These are phyloP conservation scores for Urochloa ruziziensis DNA, from an alignment of 176 grass and related monocot genomes.

Conservation along the genomic window DNA sequence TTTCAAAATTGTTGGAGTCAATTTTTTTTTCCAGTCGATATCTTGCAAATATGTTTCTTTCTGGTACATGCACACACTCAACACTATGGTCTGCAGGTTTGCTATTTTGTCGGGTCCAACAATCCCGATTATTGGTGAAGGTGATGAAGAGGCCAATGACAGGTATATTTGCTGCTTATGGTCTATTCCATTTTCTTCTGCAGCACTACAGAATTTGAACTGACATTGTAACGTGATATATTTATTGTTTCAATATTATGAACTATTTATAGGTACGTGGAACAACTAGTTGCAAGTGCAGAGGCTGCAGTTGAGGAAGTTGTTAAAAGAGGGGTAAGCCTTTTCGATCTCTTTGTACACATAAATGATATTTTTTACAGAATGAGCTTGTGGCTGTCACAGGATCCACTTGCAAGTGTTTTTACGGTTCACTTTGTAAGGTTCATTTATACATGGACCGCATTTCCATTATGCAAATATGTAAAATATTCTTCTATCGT, in stretches of 20 bases:
- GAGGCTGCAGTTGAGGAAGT: constrained; percentile 96
- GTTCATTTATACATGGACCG: neutral
- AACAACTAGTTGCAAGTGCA: constrained; percentile 89
- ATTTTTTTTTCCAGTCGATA: neutral
- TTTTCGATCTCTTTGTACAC: constrained; percentile 10
- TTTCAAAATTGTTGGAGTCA: neutral
- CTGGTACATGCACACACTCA: constrained; percentile 11
- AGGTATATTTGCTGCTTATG: constrained; percentile 47
- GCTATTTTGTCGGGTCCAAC: constrained; percentile 92
- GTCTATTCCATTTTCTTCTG: constrained; percentile 27
- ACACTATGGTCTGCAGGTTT: constrained; percentile 53
- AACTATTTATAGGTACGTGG: constrained; percentile 72
- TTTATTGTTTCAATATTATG: constrained; percentile 16
- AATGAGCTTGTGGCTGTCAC: neutral
- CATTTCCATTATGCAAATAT: neutral
- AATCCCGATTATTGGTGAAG: constrained; percentile 98
- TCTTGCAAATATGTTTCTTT: constrained; percentile 15
- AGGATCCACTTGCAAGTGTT: neutral
- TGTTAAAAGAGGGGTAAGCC: constrained; percentile 77
- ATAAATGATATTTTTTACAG: neutral
- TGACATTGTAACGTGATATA: constrained; percentile 15
- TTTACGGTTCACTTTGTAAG: neutral
- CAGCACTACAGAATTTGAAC: neutral
- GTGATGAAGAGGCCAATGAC: constrained; percentile 96
- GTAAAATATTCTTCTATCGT: constrained; percentile 9